Evolutionary conservation across 208 protist species (phyloP).

Genomic region (Wallacemonas sp.): DNA sequence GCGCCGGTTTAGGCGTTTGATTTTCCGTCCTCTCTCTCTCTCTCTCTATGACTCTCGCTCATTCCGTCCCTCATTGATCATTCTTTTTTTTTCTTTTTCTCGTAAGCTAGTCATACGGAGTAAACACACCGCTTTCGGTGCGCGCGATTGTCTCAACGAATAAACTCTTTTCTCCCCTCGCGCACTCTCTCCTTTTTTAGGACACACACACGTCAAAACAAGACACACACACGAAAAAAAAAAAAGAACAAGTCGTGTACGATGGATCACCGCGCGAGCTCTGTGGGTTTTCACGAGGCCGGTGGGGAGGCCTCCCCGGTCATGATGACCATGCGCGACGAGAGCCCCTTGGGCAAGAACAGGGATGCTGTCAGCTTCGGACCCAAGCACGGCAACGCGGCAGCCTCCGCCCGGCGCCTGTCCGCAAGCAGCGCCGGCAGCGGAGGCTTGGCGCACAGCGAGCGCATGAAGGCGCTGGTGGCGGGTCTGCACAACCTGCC

Average conservation of each 20-base stretch:
- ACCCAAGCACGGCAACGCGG: background rate
- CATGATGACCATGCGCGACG: slow-evolving; percentile 4
- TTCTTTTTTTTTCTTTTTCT: background rate
- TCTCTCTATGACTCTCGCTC: too few relatives aligned
- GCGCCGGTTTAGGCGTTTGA: too few relatives aligned
- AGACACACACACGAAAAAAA: too few relatives aligned
- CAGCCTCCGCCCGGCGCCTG: background rate
- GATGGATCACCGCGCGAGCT: slow-evolving; percentile 2
- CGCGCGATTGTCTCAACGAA: too few relatives aligned
- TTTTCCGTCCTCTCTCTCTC: too few relatives aligned
- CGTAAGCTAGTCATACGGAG: background rate
- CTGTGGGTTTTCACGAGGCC: background rate
- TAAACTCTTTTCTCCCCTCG: too few relatives aligned
- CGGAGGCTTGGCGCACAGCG: background rate
- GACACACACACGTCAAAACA: too few relatives aligned
- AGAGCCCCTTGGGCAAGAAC: background rate
- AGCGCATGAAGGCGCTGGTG: slow-evolving; percentile 23
- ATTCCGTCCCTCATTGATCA: too few relatives aligned
- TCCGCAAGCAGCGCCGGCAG: slow-evolving; percentile 6
- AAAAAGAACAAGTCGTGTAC: too few relatives aligned
- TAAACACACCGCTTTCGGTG: too few relatives aligned
- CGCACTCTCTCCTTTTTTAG: too few relatives aligned
- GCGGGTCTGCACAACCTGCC: slow-evolving; percentile 42
- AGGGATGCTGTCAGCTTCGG: slow-evolving; percentile 11
- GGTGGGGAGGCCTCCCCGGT: background rate